Evolutionary conservation across 129 eudicot species (phyloP).

Genomic region (Centaurea solstitialis): DNA sequence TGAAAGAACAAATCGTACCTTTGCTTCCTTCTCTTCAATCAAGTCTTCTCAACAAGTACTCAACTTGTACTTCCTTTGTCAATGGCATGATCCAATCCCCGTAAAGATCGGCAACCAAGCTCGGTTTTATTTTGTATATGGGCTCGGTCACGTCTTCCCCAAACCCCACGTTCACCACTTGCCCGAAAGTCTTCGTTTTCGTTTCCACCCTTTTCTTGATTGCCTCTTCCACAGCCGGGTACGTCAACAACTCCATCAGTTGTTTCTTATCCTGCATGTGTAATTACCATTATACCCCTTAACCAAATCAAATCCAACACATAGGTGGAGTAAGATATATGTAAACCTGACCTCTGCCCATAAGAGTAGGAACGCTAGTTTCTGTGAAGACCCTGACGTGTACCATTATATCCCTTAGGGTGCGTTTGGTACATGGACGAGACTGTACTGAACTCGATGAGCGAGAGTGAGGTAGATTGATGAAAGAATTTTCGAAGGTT

Average conservation of each 20-base stretch:
- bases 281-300: conserved; percentile 7
- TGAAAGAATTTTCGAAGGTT: too few relatives aligned
- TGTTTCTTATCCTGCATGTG: conserved; percentile 49
- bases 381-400: background rate
- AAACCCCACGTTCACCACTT: conserved; percentile 35
- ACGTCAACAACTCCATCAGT: conserved; percentile 68
- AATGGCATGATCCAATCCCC: conserved; percentile 92
- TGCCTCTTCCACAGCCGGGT: conserved; percentile 69
- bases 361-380: background rate
- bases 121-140: conserved; percentile 72
- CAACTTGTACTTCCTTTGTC: conserved; percentile 80
- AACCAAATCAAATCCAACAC: background rate
- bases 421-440: too few relatives aligned
- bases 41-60: conserved; percentile 74
- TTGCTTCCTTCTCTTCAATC: conserved; percentile 33
- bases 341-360: background rate
- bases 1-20: background rate
- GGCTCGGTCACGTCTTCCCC: conserved; percentile 41
- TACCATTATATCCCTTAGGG: background rate
- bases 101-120: conserved; percentile 69
- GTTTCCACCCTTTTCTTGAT: conserved; percentile 61
- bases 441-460: too few relatives aligned
- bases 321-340: background rate
- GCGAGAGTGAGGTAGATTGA: too few relatives aligned
- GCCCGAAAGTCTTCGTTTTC: conserved; percentile 72